Evolutionary conservation across 257 asterid genomes (phyloP).

Genomic region (Cynanchum wilfordii): DNA sequence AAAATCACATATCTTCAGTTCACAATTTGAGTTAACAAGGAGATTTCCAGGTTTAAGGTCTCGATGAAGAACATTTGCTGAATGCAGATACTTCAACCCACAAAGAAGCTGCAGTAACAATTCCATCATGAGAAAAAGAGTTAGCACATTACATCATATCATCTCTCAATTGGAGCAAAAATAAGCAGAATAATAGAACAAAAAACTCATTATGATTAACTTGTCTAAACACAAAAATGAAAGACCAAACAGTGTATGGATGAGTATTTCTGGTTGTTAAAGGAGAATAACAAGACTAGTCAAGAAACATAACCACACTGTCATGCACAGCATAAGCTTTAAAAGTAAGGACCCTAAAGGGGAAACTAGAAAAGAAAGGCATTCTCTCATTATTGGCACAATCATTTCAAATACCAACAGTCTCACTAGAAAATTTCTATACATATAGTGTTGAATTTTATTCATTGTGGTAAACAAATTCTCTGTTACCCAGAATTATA

Average conservation of each 20-base stretch:
- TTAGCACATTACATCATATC: background rate
- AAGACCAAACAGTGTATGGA: background rate
- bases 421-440: background rate
- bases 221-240: background rate
- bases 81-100: constrained; percentile 40
- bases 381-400: background rate
- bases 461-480: background rate
- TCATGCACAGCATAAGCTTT: background rate
- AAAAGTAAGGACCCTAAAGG: background rate
- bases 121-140: background rate
- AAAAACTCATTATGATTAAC: background rate
- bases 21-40: constrained; percentile 40
- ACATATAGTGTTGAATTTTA: background rate
- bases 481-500: background rate
- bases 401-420: background rate
- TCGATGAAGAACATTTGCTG: constrained; percentile 45
- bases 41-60: constrained; percentile 50
- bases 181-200: background rate
- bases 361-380: background rate
- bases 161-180: background rate
- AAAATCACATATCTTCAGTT: constrained; percentile 43
- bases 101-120: constrained; percentile 32
- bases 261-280: background rate
- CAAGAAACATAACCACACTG: constrained; percentile 2
- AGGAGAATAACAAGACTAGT: background rate